phyloP scores from a whole-genome alignment of 495 filamentous ascomycete genomes.

The Annulohypoxylon moriforme region DNA sequence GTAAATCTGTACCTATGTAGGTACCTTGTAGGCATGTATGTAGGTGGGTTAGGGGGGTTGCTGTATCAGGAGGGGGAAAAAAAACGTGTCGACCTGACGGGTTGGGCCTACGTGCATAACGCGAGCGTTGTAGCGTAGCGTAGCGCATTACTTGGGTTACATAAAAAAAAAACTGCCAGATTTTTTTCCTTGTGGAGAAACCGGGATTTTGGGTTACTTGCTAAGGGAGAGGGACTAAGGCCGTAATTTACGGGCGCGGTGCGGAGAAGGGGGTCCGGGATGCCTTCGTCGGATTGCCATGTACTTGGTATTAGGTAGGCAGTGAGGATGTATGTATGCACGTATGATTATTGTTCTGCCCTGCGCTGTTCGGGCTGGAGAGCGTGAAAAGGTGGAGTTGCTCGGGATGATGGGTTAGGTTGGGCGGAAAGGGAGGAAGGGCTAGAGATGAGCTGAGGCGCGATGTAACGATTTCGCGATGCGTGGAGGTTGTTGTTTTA shows the following conservation, averaged over 20 bases:
- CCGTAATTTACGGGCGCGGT: conserved; percentile 1
- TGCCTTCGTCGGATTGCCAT: neutral
- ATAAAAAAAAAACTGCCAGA: neutral
- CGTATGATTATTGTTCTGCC: too few species aligned
- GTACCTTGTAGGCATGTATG: too few species aligned
- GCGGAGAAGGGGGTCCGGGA: neutral
- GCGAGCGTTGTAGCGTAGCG: neutral
- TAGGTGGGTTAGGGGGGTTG: conserved; percentile 10
- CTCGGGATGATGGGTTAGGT: neutral
- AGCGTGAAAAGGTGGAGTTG: neutral
- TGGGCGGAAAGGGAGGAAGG: neutral
- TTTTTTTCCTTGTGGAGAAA: neutral
- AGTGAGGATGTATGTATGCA: neutral
- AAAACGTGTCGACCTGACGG: conserved; percentile 38
- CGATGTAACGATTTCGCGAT: conserved; percentile 8
- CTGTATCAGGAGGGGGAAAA: conserved; percentile 7
- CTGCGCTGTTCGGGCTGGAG: conserved; percentile 1
- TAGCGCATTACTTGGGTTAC: neutral
- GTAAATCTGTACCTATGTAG: too few species aligned
- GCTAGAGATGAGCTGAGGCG: neutral
- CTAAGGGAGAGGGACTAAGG: neutral
- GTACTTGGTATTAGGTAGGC: too few species aligned
- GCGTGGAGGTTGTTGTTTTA: neutral
- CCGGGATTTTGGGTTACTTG: neutral
- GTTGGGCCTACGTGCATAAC: conserved; percentile 42